These are phyloP conservation scores for Echinosophora koreensis DNA, from an alignment of 306 rosid genomes.

Conservation along the genomic window DNA sequence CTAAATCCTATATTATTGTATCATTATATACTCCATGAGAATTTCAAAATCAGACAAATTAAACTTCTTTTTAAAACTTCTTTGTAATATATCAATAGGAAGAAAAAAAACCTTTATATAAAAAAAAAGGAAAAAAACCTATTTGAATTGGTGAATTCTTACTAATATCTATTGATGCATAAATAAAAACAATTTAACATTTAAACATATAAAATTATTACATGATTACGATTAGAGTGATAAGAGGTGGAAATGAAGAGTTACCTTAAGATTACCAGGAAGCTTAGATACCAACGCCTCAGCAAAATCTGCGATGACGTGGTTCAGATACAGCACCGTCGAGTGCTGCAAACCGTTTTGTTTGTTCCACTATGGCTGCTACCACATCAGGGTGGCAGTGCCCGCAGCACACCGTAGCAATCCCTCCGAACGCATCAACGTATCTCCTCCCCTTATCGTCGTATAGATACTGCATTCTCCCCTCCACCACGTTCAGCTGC, in stretches of 20 bases:
- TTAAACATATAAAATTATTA: neutral
- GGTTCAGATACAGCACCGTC: conserved; percentile 84
- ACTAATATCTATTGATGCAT: too few species aligned
- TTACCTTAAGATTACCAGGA: conserved; percentile 90
- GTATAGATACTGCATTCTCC: conserved; percentile 85
- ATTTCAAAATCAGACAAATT: too few species aligned
- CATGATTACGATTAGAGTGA: neutral
- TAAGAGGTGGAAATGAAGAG: neutral
- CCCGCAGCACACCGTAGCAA: conserved; percentile 95
- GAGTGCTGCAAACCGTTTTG: conserved; percentile 85
- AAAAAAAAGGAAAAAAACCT: too few species aligned
- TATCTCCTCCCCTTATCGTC: conserved; percentile 90
- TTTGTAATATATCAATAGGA: too few species aligned
- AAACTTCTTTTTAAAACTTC: too few species aligned
- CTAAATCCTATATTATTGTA: too few species aligned
- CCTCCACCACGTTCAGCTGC: conserved; percentile 86
- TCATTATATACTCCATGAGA: too few species aligned
- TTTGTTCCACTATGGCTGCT: conserved; percentile 76
- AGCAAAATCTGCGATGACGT: conserved; percentile 80
- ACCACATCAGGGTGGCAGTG: conserved; percentile 98
- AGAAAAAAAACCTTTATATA: too few species aligned
- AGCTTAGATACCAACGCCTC: conserved; percentile 85
- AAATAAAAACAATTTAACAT: neutral
- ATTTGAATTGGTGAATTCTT: neutral
- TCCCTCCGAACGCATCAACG: conserved; percentile 90